Evolutionary conservation across 768 basidiomycete species (phyloP).

Genomic region (Mrakia gelida): DNA sequence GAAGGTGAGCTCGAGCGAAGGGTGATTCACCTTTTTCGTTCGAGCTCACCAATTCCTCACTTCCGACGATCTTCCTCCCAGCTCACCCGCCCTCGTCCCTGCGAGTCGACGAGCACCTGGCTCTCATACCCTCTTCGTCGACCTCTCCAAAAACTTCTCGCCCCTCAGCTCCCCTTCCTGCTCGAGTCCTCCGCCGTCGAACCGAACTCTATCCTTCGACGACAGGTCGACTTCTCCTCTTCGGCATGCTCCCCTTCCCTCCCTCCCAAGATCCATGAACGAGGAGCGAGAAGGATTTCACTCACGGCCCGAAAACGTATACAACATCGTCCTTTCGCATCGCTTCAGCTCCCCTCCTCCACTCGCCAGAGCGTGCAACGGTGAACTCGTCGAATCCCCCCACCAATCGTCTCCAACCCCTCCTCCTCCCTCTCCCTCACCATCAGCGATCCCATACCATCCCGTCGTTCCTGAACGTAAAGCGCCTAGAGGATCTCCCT

Average conservation of each 20-base stretch:
- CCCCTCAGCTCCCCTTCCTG: no score
- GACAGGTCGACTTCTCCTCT: neutral
- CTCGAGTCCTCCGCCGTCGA: neutral
- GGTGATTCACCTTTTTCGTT: no score
- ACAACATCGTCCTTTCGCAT: neutral
- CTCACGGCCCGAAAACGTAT: neutral
- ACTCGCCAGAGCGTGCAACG: neutral
- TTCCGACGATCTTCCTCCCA: no score
- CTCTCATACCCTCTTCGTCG: no score
- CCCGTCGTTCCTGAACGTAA: neutral
- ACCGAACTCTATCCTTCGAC: no score
- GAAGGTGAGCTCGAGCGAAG: no score
- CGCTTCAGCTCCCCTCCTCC: neutral
- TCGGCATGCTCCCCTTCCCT: no score
- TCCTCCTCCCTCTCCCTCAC: neutral
- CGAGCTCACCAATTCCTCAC: no score
- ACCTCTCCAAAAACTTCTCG: no score
- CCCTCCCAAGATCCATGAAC: neutral
- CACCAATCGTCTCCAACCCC: neutral
- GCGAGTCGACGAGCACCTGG: neutral
- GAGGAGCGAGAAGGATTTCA: neutral
- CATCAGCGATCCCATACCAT: neutral
- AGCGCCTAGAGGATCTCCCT: neutral
- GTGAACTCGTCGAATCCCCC: neutral
- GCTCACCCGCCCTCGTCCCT: no score